Evolutionary conservation across 106 monocot species (phyloP).

Genomic region (Dioscorea zingiberensis): DNA sequence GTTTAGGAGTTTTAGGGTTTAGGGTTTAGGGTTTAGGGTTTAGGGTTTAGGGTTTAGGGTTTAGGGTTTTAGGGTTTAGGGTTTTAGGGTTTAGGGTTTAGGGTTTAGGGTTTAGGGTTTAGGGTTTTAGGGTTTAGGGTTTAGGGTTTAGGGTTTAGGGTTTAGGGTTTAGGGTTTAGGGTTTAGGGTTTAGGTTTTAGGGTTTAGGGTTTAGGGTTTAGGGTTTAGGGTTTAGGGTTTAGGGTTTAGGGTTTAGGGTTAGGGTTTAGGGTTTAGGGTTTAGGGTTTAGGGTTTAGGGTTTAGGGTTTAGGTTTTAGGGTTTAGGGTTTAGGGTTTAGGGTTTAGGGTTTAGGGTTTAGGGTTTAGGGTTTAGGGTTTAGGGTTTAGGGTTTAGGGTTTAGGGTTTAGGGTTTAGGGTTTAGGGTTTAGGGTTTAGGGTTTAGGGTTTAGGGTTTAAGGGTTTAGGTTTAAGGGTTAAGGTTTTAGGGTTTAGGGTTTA

Average conservation of each 20-base stretch:
- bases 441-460: conserved; percentile 4
- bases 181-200: conserved; percentile 5
- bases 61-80: conserved; percentile 10
- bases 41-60: conserved; percentile 6
- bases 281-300: conserved; percentile 6
- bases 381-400: conserved; percentile 3
- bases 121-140: not conserved
- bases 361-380: conserved; percentile 9
- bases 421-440: conserved; percentile 8
- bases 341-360: conserved; percentile 7
- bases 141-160: conserved; percentile 5
- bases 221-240: conserved; percentile 4
- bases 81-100: conserved; percentile 12
- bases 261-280: conserved; percentile 13
- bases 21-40: conserved; percentile 5
- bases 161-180: conserved; percentile 7
- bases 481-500: not conserved
- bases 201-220: conserved; percentile 1
- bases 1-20: conserved; percentile 7
- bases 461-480: conserved; percentile 7
- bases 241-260: conserved; percentile 16
- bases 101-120: conserved; percentile 10
- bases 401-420: conserved; percentile 4
- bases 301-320: conserved; percentile 5
- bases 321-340: conserved; percentile 1